A percentile compares a stretch with the other conserved stretches of the same genome.
Evolutionary conservation across 129 eudicot genomes (phyloP).

Genomic region (Arctium minus): DNA sequence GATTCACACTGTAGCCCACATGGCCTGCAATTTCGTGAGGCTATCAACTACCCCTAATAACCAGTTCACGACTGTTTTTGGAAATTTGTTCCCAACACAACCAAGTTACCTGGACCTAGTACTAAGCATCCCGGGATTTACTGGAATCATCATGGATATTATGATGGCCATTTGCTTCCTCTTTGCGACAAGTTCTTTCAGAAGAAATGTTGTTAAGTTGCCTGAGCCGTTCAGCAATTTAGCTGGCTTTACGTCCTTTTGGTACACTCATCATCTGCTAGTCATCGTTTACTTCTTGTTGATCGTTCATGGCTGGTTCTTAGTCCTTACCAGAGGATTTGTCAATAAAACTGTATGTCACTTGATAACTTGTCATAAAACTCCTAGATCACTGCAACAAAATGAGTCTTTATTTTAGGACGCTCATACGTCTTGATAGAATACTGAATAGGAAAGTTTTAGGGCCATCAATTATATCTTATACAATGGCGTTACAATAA

Average conservation of each 20-base stretch:
- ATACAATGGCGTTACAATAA: background rate
- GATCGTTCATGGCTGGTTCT: conserved; percentile 71
- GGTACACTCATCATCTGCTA: conserved; percentile 96
- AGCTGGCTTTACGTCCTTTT: conserved; percentile 92
- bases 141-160: conserved; percentile 63
- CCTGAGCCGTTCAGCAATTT: conserved; percentile 53
- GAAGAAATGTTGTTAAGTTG: conserved; percentile 77
- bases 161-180: conserved; percentile 68
- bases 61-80: conserved; percentile 43
- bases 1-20: conserved; percentile 37
- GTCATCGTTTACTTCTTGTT: conserved; percentile 61
- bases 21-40: conserved; percentile 39
- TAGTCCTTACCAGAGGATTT: conserved; percentile 63
- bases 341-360: conserved; percentile 65
- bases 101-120: conserved; percentile 59
- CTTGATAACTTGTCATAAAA: conserved; percentile 3
- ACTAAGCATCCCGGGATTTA: conserved; percentile 43
- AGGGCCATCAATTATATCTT: background rate
- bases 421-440: background rate
- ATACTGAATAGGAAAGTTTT: background rate
- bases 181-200: conserved; percentile 78
- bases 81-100: conserved; percentile 43
- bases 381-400: background rate
- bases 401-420: background rate
- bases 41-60: conserved; percentile 28